phyloP scores from a whole-genome alignment of 176 grass and related monocot species.

The Canna indica region DNA sequence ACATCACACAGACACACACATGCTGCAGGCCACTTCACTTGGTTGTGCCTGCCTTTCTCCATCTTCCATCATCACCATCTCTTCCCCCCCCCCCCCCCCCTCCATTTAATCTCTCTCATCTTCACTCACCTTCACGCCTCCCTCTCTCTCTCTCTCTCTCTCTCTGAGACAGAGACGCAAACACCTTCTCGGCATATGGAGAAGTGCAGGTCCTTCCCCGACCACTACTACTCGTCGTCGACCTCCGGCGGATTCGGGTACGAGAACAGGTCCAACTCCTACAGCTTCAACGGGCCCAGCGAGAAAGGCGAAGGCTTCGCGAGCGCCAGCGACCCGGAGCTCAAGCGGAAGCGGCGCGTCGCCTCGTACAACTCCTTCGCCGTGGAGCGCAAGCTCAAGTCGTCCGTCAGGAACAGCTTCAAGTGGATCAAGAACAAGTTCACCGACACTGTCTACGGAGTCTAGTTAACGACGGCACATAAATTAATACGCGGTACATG shows the following conservation, averaged over 20 bases:
- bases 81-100: not conserved
- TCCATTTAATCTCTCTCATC: conserved; percentile 6
- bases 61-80: not conserved
- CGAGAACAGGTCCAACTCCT: conserved; percentile 33
- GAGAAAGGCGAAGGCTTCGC: conserved; percentile 26
- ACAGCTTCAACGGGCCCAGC: conserved; percentile 84
- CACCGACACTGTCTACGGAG: conserved; percentile 59
- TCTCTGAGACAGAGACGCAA: not conserved
- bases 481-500: too few relatives aligned
- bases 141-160: not conserved
- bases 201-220: conserved; percentile 81
- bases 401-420: conserved; percentile 59
- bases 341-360: conserved; percentile 77
- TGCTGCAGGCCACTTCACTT: not conserved
- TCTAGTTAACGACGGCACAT: too few relatives aligned
- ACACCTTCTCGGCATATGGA: conserved; percentile 34
- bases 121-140: not conserved
- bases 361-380: conserved; percentile 92
- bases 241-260: conserved; percentile 27
- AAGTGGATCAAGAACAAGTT: conserved; percentile 99
- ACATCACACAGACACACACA: not conserved
- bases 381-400: conserved; percentile 70
- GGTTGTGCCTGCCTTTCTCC: not conserved
- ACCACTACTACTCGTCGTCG: conserved; percentile 47
- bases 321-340: conserved; percentile 55